These are phyloP conservation scores for Diatrype stigma DNA, from an alignment of 2,329 filamentous ascomycete species.

Conservation along the genomic window DNA sequence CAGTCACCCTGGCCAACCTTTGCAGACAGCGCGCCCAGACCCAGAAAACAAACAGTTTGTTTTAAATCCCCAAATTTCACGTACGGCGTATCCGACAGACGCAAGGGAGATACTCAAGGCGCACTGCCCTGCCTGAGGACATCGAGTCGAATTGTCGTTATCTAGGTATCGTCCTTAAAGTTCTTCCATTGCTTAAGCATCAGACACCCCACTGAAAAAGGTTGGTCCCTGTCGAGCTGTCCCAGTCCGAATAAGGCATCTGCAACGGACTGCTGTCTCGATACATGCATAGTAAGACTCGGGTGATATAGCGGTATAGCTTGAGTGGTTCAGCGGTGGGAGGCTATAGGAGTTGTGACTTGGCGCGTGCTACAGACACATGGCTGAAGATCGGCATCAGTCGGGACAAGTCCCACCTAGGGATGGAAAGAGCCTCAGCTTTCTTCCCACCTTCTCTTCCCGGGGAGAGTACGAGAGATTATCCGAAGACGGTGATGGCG, in stretches of 20 bases:
- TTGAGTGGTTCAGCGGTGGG: no score
- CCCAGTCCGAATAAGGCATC: not conserved
- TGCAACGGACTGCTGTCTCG: not conserved
- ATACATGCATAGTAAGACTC: not conserved
- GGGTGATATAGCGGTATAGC: not conserved
- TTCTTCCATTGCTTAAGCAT: no score
- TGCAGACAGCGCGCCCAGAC: no score
- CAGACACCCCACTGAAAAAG: no score
- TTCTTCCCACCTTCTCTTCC: conserved; percentile 19
- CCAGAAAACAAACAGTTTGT: no score
- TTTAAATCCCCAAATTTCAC: no score
- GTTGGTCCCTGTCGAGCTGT: not conserved
- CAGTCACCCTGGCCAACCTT: no score
- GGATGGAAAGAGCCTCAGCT: not conserved
- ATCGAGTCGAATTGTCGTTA: no score
- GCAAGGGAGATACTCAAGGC: no score
- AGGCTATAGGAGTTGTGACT: not conserved
- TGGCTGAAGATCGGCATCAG: not conserved
- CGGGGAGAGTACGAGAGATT: conserved; percentile 8
- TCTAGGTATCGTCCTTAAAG: no score
- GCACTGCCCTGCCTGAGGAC: no score
- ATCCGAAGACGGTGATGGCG: conserved; percentile 1
- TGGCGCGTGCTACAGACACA: not conserved
- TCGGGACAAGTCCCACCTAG: not conserved
- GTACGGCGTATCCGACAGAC: no score